Base-by-base conservation (phyloP, 768 basidiomycete genomes). In the Gautieria morchelliformis region DNA sequence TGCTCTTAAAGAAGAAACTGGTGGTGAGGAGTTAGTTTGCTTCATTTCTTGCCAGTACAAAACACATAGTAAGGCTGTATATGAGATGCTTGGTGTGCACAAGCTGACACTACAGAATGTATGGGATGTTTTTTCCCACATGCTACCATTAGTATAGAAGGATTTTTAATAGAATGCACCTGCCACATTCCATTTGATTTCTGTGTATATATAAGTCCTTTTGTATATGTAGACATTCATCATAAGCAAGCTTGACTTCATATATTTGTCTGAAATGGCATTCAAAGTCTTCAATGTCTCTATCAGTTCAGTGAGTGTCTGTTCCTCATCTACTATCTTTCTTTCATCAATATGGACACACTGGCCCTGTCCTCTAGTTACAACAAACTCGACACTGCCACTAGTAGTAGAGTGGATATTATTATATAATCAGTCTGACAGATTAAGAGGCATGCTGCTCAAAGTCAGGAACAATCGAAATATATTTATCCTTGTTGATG, bases 31-130 rank as follows among this genome's bases (percentile, higher is more conserved):
- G 4, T 37, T 76, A 0, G 24, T 75, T 11, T 30, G 49, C 7
- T 76, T 76, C 65, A 64, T 66, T 1, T 42, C 61, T 1, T 52
- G 60, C 1, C 70, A 68, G 27, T 75, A 67, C 65, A 53, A 61
- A 1, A 40, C 10, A 0, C 47, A 55, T 19, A 64, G 64, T 5
- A 30, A 68, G 48, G 48, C n/a, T 2, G 65, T 60, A 14, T 69
- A 63, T 59, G 35, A 58, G 14, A 15, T 51, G 3, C 59, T 74
- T 22, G 35, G 11, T 35, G 42, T 27, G 30, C 64, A 32, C 12
- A n/a, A 20, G 2, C 56, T 72, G 3, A 63, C 59, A 0, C 48
- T 68, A 12, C 32, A 61, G 10, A 71, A 68, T 61, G 65, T 63
- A 4, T 73, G 70, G 71, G 5, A 30, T 61, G 60, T 72, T 0